Conservation (phyloP, 257 asterid genomes). For the Dorcoceras hygrometricum region DNA sequence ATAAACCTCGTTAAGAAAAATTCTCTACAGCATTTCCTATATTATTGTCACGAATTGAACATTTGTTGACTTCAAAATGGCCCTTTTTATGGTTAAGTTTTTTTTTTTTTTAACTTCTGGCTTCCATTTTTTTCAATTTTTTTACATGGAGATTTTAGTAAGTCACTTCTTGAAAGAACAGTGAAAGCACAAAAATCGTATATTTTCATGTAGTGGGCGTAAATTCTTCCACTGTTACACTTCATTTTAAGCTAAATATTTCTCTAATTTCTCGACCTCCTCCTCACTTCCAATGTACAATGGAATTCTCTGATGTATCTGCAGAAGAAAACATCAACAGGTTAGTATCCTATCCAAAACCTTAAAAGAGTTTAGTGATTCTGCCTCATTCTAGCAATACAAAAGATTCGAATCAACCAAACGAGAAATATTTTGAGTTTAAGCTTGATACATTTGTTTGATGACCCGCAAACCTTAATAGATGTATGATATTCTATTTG, state of each 20-base stretch:
- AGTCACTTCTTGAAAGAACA: constrained; percentile 16
- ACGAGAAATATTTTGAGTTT: no score
- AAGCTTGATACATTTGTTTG: no score
- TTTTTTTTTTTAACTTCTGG: no score
- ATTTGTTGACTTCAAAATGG: no score
- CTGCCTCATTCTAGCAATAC: neutral
- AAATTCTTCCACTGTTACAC: constrained; percentile 19
- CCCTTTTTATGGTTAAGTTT: no score
- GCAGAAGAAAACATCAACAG: constrained; percentile 25
- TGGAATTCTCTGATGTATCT: constrained; percentile 86
- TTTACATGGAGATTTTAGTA: constrained; percentile 9
- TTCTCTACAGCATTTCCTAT: no score
- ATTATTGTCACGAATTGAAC: no score
- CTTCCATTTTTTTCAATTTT: constrained; percentile 20
- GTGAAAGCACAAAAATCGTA: neutral
- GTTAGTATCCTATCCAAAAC: neutral
- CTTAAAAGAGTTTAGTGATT: neutral
- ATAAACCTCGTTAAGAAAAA: no score
- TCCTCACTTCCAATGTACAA: constrained; percentile 85
- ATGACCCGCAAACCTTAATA: no score
- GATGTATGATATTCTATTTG: no score
- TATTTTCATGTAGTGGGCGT: neutral
- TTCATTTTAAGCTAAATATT: constrained; percentile 54
- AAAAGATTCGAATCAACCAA: neutral
- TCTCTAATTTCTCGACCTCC: constrained; percentile 88